A percentile compares a stretch with the other conserved stretches of the same genome.
phyloP scores from a whole-genome alignment of 202 grass and related monocot species.

The Digitaria exilis region DNA sequence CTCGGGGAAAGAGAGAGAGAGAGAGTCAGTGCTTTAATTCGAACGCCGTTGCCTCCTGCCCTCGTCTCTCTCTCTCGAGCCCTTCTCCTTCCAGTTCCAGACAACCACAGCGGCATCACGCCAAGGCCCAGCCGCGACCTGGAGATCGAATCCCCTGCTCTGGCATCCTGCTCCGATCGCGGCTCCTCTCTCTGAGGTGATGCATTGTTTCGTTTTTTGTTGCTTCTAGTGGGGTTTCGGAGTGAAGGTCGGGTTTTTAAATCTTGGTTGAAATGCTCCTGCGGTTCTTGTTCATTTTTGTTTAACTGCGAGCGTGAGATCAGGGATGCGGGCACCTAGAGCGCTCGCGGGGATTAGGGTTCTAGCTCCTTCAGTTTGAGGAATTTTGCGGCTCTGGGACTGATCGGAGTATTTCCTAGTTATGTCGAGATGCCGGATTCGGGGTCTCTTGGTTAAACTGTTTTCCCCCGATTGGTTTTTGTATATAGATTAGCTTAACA shows the following conservation, averaged over 20 bases:
- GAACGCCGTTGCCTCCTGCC: constrained; percentile 55
- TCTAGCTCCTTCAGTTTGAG: not conserved
- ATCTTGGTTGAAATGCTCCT: not conserved
- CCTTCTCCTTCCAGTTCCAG: constrained; percentile 29
- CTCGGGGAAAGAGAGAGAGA: constrained; percentile 31
- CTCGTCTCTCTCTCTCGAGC: constrained; percentile 21
- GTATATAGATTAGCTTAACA: not conserved
- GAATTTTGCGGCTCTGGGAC: not conserved
- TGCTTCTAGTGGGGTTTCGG: not conserved
- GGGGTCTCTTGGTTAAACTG: not conserved
- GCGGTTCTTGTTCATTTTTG: not conserved
- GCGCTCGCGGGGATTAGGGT: not conserved
- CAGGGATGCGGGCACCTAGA: not conserved
- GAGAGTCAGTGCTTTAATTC: constrained; percentile 58
- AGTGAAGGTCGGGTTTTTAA: not conserved
- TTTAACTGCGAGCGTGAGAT: not conserved
- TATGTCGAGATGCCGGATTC: not conserved
- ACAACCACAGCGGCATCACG: not conserved
- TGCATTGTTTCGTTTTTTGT: not conserved
- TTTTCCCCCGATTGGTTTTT: not conserved
- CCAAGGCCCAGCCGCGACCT: constrained; percentile 14
- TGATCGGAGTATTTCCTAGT: not conserved
- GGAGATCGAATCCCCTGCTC: constrained; percentile 18
- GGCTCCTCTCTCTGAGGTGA: constrained; percentile 23
- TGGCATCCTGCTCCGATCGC: not conserved